phyloP scores from a whole-genome alignment of 2,329 filamentous ascomycete species.

The Apiospora arundinis region DNA sequence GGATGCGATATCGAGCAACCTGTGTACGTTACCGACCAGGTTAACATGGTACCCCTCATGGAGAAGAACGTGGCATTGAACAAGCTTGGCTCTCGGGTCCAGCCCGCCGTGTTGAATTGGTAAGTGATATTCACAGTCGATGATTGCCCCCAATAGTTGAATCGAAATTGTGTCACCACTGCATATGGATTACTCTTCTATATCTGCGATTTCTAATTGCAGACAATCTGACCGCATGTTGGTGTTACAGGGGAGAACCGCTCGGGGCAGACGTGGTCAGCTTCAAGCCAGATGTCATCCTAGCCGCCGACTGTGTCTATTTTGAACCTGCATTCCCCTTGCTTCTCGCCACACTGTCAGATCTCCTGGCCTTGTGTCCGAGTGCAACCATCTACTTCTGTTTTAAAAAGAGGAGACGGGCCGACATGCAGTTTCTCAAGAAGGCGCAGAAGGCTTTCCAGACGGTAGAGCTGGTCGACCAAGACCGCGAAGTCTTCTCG shows the following conservation, averaged over 20 bases:
- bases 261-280: slow-evolving; percentile 59
- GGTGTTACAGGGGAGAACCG: slow-evolving; percentile 61
- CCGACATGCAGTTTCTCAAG: slow-evolving; percentile 78
- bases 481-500: slow-evolving; percentile 63
- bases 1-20: slow-evolving; percentile 60
- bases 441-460: slow-evolving; percentile 70
- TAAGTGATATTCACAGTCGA: slow-evolving; percentile 44
- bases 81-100: slow-evolving; percentile 65
- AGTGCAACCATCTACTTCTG: slow-evolving; percentile 76
- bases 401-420: slow-evolving; percentile 90
- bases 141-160: not conserved
- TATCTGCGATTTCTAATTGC: not conserved
- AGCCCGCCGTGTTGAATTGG: slow-evolving; percentile 82
- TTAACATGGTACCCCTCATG: slow-evolving; percentile 86
- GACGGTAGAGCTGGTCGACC: slow-evolving; percentile 67
- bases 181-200: not conserved
- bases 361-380: slow-evolving; percentile 76
- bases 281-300: slow-evolving; percentile 75
- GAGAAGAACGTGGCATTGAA: slow-evolving; percentile 87
- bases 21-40: slow-evolving; percentile 87
- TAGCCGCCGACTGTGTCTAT: slow-evolving; percentile 98
- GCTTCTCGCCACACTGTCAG: slow-evolving; percentile 77
- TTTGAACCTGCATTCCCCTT: slow-evolving; percentile 95
- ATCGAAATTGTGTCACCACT: not conserved
- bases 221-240: slow-evolving; percentile 27